Base-by-base conservation (phyloP, 2,329 filamentous ascomycete genomes). In the Diaporthe caulivora region DNA sequence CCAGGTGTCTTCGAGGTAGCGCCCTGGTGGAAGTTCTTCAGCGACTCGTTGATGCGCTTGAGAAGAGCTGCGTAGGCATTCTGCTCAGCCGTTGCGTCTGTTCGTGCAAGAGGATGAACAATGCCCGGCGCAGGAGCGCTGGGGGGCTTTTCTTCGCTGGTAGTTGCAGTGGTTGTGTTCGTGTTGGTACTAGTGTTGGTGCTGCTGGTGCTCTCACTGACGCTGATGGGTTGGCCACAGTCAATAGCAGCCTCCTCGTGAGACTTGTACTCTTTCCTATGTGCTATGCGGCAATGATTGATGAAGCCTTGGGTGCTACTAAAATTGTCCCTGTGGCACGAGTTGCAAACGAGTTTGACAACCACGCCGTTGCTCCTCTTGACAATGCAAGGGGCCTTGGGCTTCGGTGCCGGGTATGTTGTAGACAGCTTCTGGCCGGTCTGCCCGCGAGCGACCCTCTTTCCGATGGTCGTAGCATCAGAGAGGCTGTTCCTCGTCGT, bases 291-390 rank as follows among this genome's bases (percentile, higher is more conserved):
- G 81, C 96, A 98, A 81, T 99, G 97, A 80, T 99, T 99, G 85
- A 99, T 97, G 84, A 98, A 98, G n/a, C 97, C 97, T 83, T 98
- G 97, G 0, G 95, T 97, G 84, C 95, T 98, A 72, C 93, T 95
- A 80, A 98, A 98, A 82, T 98, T 94, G 81, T 95, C 94, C 76
- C 96, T 90, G 65, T 95, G 89, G 83, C 97, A 98, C 82, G 97
- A 93, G 74, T 94, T 84, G 86, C 97, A 99, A 76, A 97, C 93
- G 64, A 98, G 89, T 83, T 97, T 97, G 76, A 98, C 96, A 76
- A 92, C 92, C 80, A 94, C 89, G 72, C 94, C 94, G 83, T 98
- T 95, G 70, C 93, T 92, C 78, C 95, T 93, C 84, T 95, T 95
- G 81, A 98, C 88, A 77, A 97, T 88, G 82, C 95, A 94, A 72